These are phyloP conservation scores for Pythium dissotocum DNA, from an alignment of 352 stramenopile species.

Conservation along the genomic window DNA sequence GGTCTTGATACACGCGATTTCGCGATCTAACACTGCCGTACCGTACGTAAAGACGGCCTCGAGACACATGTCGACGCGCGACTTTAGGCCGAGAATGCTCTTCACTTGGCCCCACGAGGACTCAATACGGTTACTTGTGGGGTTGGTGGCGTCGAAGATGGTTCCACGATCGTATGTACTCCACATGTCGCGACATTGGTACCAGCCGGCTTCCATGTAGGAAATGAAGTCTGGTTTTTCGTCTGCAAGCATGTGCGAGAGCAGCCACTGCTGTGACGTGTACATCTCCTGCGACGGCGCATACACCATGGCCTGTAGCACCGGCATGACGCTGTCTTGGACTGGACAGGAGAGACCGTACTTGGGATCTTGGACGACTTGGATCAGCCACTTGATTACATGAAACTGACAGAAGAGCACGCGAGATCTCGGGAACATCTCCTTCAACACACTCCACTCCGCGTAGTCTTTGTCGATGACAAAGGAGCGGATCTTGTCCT, in stretches of 20 bases:
- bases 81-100: background rate
- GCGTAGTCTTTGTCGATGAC: constrained; percentile 31
- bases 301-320: background rate
- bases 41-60: background rate
- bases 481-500: constrained; percentile 4
- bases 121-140: background rate
- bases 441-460: constrained; percentile 15
- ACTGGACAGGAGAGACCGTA: background rate
- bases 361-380: background rate
- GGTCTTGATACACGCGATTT: background rate
- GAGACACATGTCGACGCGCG: background rate
- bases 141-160: background rate
- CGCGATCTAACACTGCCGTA: background rate
- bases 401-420: constrained; percentile 29
- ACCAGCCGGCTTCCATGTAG: background rate
- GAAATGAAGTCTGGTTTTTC: background rate
- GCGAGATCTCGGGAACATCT: background rate
- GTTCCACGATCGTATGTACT: background rate
- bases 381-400: constrained; percentile 5
- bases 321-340: background rate
- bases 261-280: background rate
- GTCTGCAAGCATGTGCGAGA: background rate
- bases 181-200: background rate
- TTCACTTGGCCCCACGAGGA: background rate
- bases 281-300: background rate